Percentiles rank a stretch among this genome's conserved stretches.
Evolutionary conservation across 805 yeast genomes (phyloP).

Genomic region (Candida coleopterorum): DNA sequence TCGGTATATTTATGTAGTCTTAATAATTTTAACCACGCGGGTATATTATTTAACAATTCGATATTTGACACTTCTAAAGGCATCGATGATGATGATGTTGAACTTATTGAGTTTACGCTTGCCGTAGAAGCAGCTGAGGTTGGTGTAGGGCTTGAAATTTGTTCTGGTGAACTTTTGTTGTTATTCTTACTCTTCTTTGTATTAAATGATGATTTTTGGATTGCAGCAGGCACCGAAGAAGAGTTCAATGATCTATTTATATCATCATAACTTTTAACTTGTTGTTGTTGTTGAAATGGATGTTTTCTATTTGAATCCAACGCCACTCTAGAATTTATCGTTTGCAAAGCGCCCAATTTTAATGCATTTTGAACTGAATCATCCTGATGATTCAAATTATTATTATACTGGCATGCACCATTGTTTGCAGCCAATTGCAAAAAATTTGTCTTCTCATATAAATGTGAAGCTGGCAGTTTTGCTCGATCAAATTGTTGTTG

Average conservation of each 20-base stretch:
- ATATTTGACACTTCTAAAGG: constrained; percentile 37
- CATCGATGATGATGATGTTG: constrained; percentile 27
- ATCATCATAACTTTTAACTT: too few species aligned
- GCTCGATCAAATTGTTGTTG: constrained; percentile 27
- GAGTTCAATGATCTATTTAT: constrained; percentile 33
- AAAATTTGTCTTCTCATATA: constrained; percentile 41
- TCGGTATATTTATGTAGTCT: constrained; percentile 93
- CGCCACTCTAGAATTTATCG: constrained; percentile 54
- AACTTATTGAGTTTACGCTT: constrained; percentile 8
- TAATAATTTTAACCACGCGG: constrained; percentile 86
- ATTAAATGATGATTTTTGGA: constrained; percentile 12
- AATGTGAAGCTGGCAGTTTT: constrained; percentile 37
- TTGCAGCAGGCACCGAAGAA: constrained; percentile 30
- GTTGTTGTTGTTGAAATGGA: constrained; percentile 3
- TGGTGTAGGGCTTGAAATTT: not conserved
- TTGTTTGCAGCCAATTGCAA: constrained; percentile 30
- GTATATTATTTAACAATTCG: constrained; percentile 66
- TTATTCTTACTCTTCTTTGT: constrained; percentile 2
- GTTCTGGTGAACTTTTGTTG: constrained; percentile 2
- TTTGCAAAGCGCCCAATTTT: constrained; percentile 63
- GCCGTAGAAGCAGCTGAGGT: constrained; percentile 6
- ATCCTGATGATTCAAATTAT: constrained; percentile 14
- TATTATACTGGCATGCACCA: not conserved
- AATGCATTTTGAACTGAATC: constrained; percentile 39
- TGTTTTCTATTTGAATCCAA: constrained; percentile 30